Evolutionary conservation across 2,329 filamentous ascomycete genomes (phyloP).

Genomic region (Thelonectria discophora): DNA sequence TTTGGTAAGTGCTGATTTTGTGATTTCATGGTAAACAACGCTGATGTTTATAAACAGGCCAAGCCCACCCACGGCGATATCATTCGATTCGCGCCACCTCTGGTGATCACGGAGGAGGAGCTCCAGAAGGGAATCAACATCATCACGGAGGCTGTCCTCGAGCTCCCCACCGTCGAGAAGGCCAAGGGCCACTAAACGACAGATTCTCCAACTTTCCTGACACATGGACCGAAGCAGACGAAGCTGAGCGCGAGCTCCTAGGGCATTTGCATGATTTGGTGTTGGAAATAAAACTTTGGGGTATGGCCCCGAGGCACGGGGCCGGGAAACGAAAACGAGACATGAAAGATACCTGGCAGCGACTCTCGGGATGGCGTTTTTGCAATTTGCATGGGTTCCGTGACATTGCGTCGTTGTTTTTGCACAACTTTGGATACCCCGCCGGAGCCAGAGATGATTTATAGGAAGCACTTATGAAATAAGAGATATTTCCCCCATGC

Average conservation of each 20-base stretch:
- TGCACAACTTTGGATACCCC: constrained; percentile 34
- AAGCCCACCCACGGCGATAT: constrained; percentile 99
- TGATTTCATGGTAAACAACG: background rate
- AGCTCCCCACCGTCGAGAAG: constrained; percentile 72
- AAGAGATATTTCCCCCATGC: constrained; percentile 13
- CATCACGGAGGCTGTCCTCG: constrained; percentile 82
- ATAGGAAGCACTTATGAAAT: constrained; percentile 15
- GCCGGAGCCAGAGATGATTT: constrained; percentile 14
- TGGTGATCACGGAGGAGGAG: constrained; percentile 92
- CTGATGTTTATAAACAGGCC: constrained; percentile 64
- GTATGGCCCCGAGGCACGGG: constrained; percentile 19
- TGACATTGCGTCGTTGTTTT: constrained; percentile 27
- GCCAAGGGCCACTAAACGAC: constrained; percentile 48
- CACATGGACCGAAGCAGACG: constrained; percentile 22
- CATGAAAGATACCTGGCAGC: constrained; percentile 28
- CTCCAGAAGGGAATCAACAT: constrained; percentile 80
- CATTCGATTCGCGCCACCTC: constrained; percentile 94
- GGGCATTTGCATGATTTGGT: constrained; percentile 25
- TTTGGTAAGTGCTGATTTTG: constrained; percentile 68
- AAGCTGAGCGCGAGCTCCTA: constrained; percentile 37
- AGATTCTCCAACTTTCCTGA: background rate
- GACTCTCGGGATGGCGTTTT: constrained; percentile 36
- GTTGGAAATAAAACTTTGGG: constrained; percentile 28
- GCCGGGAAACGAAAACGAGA: constrained; percentile 32
- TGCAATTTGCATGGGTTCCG: constrained; percentile 29